A percentile compares a stretch with the other conserved stretches of the same genome.
phyloP scores from a whole-genome alignment of 345 rosid genomes.

The Cardamine resedifolia region DNA sequence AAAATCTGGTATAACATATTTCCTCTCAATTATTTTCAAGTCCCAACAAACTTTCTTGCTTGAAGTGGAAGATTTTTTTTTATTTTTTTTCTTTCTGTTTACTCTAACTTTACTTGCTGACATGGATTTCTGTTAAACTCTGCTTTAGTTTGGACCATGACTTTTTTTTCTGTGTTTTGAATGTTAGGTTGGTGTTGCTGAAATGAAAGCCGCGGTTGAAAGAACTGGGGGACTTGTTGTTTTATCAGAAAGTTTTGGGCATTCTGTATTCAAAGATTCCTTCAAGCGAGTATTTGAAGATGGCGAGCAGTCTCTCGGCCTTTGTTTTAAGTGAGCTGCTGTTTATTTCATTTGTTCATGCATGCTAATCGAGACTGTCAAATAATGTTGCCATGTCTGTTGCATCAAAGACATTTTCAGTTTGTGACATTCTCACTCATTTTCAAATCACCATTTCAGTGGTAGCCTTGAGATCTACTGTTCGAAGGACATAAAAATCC shows the following conservation, averaged over 20 bases:
- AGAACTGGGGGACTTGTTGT: conserved; percentile 98
- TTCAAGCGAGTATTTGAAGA: conserved; percentile 87
- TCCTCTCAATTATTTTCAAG: conserved; percentile 4
- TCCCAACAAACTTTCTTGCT: conserved; percentile 11
- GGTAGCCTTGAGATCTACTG: conserved; percentile 86
- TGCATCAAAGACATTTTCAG: conserved; percentile 22
- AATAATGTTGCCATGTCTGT: not conserved
- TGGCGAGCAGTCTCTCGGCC: conserved; percentile 95
- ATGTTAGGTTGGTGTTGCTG: conserved; percentile 92
- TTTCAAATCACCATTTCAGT: conserved; percentile 47
- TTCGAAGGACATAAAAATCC: conserved; percentile 93
- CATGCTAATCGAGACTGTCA: not conserved
- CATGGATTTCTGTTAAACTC: not conserved
- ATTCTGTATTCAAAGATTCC: conserved; percentile 94
- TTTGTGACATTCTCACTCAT: conserved; percentile 30
- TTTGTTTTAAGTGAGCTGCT: conserved; percentile 83
- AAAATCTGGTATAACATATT: not conserved
- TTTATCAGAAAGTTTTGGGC: conserved; percentile 97
- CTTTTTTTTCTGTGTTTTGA: not conserved
- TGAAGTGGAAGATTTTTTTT: conserved; percentile 14
- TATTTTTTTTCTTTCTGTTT: not conserved
- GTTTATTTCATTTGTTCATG: conserved; percentile 11
- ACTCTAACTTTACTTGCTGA: not conserved
- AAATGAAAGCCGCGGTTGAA: conserved; percentile 97
- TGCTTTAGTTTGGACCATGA: not conserved